Conservation (phyloP, 2,329 filamentous ascomycete genomes). For the Orbilia quercus region DNA sequence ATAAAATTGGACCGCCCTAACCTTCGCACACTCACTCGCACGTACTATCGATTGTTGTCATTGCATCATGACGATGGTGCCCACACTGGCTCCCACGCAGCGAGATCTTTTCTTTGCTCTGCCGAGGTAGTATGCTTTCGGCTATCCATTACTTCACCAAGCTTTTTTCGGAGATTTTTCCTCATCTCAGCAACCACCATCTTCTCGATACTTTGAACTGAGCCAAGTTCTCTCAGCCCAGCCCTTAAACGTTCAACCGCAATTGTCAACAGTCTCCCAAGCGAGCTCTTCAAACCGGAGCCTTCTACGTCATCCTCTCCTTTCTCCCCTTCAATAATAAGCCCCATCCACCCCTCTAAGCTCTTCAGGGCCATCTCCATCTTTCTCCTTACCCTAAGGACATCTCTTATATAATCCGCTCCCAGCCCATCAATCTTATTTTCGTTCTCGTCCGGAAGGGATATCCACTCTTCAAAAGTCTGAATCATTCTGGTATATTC, state of each 20-base stretch:
- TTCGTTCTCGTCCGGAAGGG: slow-evolving; percentile 39
- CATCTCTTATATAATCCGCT: slow-evolving; percentile 29
- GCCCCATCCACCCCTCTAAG: slow-evolving; percentile 44
- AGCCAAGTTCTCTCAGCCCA: slow-evolving; percentile 34
- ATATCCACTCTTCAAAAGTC: slow-evolving; percentile 46
- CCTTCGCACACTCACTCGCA: not conserved
- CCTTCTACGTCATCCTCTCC: slow-evolving; percentile 6
- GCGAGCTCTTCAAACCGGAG: slow-evolving; percentile 27
- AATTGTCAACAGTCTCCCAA: slow-evolving; percentile 29
- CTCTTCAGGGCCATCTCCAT: slow-evolving; percentile 48
- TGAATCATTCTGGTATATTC: slow-evolving; percentile 47
- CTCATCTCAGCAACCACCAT: slow-evolving; percentile 29
- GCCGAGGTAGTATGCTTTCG: slow-evolving; percentile 25
- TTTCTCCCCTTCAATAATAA: slow-evolving; percentile 30
- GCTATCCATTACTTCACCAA: slow-evolving; percentile 37
- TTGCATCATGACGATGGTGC: slow-evolving; percentile 19
- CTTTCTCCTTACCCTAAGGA: slow-evolving; percentile 40
- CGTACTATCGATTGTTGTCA: not conserved
- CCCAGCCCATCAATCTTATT: slow-evolving; percentile 44
- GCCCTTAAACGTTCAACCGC: slow-evolving; percentile 35
- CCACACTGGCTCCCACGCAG: slow-evolving; percentile 48
- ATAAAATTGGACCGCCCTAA: slow-evolving; percentile 5
- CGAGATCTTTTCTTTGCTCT: slow-evolving; percentile 43
- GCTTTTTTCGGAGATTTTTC: slow-evolving; percentile 40
- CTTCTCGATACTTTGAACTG: slow-evolving; percentile 42